A percentile compares a stretch with the other conserved stretches of the same genome.
phyloP scores from a whole-genome alignment of 2,329 filamentous ascomycete species.

The Botrytis fragariae region DNA sequence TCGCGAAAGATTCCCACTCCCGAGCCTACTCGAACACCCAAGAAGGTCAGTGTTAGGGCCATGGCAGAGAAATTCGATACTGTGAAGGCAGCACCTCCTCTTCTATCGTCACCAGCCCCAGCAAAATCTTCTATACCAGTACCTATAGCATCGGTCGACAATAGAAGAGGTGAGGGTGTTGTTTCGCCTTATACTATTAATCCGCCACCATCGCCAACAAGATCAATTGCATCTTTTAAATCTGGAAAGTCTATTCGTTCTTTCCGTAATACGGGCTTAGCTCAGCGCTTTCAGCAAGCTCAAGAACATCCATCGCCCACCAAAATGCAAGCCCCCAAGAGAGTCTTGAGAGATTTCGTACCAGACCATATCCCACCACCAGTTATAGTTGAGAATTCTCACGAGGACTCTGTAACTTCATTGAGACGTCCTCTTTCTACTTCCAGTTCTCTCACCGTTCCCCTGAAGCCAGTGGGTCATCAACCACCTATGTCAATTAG shows the following conservation, averaged over 20 bases:
- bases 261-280: not conserved
- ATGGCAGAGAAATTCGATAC: conserved; percentile 35
- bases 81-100: conserved; percentile 19
- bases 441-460: not conserved
- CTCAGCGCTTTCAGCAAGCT: conserved; percentile 11
- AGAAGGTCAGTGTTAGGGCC: conserved; percentile 32
- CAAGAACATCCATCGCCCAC: conserved; percentile 29
- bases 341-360: conserved; percentile 20
- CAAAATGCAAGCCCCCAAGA: conserved; percentile 16
- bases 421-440: not conserved
- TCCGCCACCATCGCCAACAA: conserved; percentile 30
- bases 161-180: conserved; percentile 19
- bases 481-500: not conserved
- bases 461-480: not conserved
- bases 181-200: conserved; percentile 36
- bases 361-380: not conserved
- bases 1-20: not conserved
- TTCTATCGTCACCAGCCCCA: conserved; percentile 22
- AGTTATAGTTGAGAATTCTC: not conserved
- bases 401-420: conserved; percentile 1
- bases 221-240: conserved; percentile 30
- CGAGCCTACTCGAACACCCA: not conserved
- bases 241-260: conserved; percentile 28
- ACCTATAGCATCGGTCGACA: conserved; percentile 14
- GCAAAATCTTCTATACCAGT: conserved; percentile 6